phyloP scores from a whole-genome alignment of 768 basidiomycete species.

The Lactarius vividus region DNA sequence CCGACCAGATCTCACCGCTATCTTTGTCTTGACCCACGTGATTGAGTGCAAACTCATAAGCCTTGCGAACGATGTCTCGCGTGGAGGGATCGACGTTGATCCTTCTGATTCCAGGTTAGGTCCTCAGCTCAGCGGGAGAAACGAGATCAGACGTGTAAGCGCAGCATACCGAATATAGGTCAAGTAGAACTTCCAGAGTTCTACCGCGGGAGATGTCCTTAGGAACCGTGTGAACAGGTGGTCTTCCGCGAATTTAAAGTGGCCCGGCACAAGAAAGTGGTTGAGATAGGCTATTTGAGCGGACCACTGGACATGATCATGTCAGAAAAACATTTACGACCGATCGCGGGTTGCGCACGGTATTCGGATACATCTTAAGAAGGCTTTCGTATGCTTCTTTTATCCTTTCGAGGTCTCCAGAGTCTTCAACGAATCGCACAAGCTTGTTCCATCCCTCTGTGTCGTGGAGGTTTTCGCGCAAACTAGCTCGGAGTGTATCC shows the following conservation, averaged over 20 bases:
- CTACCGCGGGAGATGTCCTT: constrained; percentile 80
- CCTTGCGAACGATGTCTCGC: constrained; percentile 76
- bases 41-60: constrained; percentile 90
- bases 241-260: constrained; percentile 75
- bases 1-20: constrained; percentile 88
- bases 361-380: constrained; percentile 85
- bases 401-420: constrained; percentile 76
- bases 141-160: constrained; percentile 21
- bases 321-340: constrained; percentile 29
- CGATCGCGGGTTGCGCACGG: constrained; percentile 56
- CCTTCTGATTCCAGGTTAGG: constrained; percentile 45
- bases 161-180: constrained; percentile 70
- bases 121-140: constrained; percentile 2
- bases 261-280: constrained; percentile 64
- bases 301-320: constrained; percentile 52
- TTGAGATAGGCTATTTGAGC: constrained; percentile 84
- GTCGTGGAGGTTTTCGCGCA: constrained; percentile 68
- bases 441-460: constrained; percentile 77
- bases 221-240: constrained; percentile 84
- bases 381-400: constrained; percentile 79
- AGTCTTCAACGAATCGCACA: constrained; percentile 71
- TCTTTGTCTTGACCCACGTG: constrained; percentile 92
- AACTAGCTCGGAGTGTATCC: constrained; percentile 57
- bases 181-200: constrained; percentile 91
- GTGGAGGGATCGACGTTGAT: constrained; percentile 64